These are phyloP conservation scores for Kazachstania kunashirensis DNA, from an alignment of 805 yeast species.

Conservation along the genomic window DNA sequence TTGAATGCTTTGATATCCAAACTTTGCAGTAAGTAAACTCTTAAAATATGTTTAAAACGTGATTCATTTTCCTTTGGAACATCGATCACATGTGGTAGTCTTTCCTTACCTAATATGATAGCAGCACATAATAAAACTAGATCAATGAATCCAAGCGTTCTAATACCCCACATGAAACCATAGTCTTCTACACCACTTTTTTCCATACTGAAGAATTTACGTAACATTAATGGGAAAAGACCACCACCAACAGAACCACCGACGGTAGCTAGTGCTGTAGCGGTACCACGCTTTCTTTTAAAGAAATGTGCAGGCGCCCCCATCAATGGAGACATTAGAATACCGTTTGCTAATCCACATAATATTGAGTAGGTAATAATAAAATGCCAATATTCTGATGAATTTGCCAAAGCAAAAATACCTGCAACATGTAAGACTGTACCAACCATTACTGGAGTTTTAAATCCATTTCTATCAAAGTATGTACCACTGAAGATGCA, in stretches of 20 bases:
- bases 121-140: slow-evolving; percentile 31
- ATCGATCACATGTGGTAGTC: slow-evolving; percentile 36
- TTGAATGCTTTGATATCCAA: slow-evolving; percentile 33
- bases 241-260: slow-evolving; percentile 51
- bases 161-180: slow-evolving; percentile 50
- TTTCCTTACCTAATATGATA: slow-evolving; percentile 32
- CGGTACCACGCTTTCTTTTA: slow-evolving; percentile 45
- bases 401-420: slow-evolving; percentile 42
- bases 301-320: slow-evolving; percentile 61
- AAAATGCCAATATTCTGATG: slow-evolving; percentile 48
- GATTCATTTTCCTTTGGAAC: slow-evolving; percentile 12
- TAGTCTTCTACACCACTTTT: slow-evolving; percentile 18
- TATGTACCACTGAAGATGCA: slow-evolving; percentile 48
- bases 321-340: slow-evolving; percentile 47
- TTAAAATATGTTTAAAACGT: slow-evolving; percentile 17
- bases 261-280: slow-evolving; percentile 38
- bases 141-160: slow-evolving; percentile 40
- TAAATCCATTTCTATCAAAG: slow-evolving; percentile 46
- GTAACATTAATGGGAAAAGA: slow-evolving; percentile 43
- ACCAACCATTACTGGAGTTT: slow-evolving; percentile 34
- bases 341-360: slow-evolving; percentile 49
- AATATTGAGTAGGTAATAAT: slow-evolving; percentile 45
- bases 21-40: slow-evolving; percentile 25
- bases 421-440: slow-evolving; percentile 37
- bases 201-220: slow-evolving; percentile 32